Conservation (phyloP, 495 filamentous ascomycete genomes). For the Penicillium desertorum region DNA sequence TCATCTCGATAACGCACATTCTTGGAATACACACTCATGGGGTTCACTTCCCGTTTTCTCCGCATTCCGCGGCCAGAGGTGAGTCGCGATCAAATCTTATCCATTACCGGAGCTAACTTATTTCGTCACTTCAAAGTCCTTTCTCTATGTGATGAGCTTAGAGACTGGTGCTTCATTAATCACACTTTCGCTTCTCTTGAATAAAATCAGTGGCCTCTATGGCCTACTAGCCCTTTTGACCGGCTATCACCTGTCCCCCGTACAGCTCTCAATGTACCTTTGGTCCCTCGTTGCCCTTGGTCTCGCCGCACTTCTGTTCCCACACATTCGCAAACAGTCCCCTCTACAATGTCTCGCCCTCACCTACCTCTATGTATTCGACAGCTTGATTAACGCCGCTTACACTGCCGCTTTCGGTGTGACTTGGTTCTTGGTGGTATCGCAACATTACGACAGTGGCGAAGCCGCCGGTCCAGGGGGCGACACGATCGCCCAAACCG, state of each 20-base stretch:
- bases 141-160: slow-evolving; percentile 81
- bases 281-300: slow-evolving; percentile 71
- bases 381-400: slow-evolving; percentile 70
- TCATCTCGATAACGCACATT: slow-evolving; percentile 11
- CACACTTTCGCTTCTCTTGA: slow-evolving; percentile 73
- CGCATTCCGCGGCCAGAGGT: slow-evolving; percentile 62
- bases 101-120: slow-evolving; percentile 22
- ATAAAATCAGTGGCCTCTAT: slow-evolving; percentile 85
- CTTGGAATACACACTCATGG: slow-evolving; percentile 37
- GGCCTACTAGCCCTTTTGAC: slow-evolving; percentile 82
- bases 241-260: slow-evolving; percentile 63
- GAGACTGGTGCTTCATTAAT: slow-evolving; percentile 82
- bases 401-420: slow-evolving; percentile 79
- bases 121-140: slow-evolving; percentile 47
- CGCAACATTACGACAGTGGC: slow-evolving; percentile 51
- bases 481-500: slow-evolving; percentile 59
- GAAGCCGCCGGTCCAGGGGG: slow-evolving; percentile 42
- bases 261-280: slow-evolving; percentile 79
- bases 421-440: slow-evolving; percentile 76
- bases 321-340: slow-evolving; percentile 66
- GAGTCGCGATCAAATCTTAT: slow-evolving; percentile 28
- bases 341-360: slow-evolving; percentile 69
- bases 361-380: slow-evolving; percentile 76
- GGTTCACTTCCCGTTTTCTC: slow-evolving; percentile 48
- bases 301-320: slow-evolving; percentile 59